Conservation (phyloP, 768 basidiomycete species). For the Tephrocybe sp. region DNA sequence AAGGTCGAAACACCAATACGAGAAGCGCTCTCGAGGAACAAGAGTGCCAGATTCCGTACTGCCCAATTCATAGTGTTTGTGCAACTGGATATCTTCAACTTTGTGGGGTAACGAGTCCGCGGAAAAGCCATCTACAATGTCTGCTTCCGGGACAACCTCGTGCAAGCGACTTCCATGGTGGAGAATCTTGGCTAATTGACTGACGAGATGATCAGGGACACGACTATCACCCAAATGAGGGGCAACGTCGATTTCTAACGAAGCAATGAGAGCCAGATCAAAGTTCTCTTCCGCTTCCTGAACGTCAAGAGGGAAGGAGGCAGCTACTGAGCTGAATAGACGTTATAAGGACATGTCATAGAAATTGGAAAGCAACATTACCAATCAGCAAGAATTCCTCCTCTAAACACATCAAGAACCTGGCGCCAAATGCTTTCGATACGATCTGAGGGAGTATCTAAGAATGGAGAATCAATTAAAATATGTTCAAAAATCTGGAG, state of each 20-base stretch:
- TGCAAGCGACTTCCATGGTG: conserved; percentile 71
- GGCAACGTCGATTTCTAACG: conserved; percentile 77
- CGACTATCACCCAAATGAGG: conserved; percentile 68
- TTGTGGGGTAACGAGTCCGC: conserved; percentile 11
- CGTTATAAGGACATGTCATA: neutral
- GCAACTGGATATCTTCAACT: conserved; percentile 37
- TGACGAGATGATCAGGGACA: conserved; percentile 69
- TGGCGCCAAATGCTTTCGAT: conserved; percentile 86
- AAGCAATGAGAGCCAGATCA: conserved; percentile 73
- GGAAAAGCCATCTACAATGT: neutral
- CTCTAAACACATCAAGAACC: conserved; percentile 75
- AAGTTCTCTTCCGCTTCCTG: conserved; percentile 84
- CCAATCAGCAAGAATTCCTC: conserved; percentile 85
- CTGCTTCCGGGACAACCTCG: conserved; percentile 25
- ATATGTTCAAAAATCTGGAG: neutral
- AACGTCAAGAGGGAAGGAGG: conserved; percentile 55
- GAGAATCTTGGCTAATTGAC: conserved; percentile 66
- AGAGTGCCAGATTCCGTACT: conserved; percentile 56
- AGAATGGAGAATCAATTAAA: neutral
- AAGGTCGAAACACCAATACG: conserved; percentile 91
- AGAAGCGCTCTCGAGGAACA: conserved; percentile 78
- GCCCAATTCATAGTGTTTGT: conserved; percentile 42
- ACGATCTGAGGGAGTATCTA: conserved; percentile 59
- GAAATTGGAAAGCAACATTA: conserved; percentile 23
- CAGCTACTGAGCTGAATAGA: conserved; percentile 48